These are phyloP conservation scores for Mortierella sp. DNA, from an alignment of 371 early-diverging fungal species.

Conservation along the genomic window DNA sequence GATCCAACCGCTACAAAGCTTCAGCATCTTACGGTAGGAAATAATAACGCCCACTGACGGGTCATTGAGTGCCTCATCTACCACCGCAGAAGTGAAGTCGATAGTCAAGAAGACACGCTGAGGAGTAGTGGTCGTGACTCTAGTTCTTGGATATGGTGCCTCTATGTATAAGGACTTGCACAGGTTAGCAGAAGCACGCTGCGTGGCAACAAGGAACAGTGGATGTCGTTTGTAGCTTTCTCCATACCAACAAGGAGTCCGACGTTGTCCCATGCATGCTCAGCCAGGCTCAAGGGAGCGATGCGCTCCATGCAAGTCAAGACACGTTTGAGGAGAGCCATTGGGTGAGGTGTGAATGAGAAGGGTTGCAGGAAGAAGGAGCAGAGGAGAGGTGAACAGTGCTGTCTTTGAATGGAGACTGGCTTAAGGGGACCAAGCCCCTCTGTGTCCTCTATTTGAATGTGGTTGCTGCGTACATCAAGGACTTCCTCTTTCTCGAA, in stretches of 20 bases:
- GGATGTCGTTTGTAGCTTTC: not conserved
- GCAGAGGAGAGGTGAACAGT: not conserved
- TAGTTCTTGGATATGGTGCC: constrained; percentile 74
- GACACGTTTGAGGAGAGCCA: constrained; percentile 68
- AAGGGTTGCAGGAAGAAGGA: not conserved
- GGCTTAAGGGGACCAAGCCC: constrained; percentile 2
- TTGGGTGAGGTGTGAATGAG: constrained; percentile 17
- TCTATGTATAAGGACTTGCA: constrained; percentile 53
- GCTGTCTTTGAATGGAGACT: too few relatives aligned
- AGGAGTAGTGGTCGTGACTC: constrained; percentile 36
- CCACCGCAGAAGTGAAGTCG: constrained; percentile 90
- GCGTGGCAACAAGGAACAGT: not conserved
- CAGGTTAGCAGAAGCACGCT: not conserved
- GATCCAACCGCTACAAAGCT: constrained; percentile 5
- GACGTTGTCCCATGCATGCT: constrained; percentile 97
- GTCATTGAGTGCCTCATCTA: constrained; percentile 90
- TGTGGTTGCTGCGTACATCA: not conserved
- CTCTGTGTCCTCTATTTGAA: not conserved
- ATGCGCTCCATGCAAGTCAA: constrained; percentile 74
- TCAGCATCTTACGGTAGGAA: constrained; percentile 73
- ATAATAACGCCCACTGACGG: constrained; percentile 89
- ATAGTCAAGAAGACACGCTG: constrained; percentile 93
- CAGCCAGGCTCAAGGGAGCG: constrained; percentile 91
- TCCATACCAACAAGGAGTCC: constrained; percentile 84
- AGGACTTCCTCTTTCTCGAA: constrained; percentile 41